These are phyloP conservation scores for Microthlaspi erraticum DNA, from an alignment of 345 rosid species.

Conservation along the genomic window DNA sequence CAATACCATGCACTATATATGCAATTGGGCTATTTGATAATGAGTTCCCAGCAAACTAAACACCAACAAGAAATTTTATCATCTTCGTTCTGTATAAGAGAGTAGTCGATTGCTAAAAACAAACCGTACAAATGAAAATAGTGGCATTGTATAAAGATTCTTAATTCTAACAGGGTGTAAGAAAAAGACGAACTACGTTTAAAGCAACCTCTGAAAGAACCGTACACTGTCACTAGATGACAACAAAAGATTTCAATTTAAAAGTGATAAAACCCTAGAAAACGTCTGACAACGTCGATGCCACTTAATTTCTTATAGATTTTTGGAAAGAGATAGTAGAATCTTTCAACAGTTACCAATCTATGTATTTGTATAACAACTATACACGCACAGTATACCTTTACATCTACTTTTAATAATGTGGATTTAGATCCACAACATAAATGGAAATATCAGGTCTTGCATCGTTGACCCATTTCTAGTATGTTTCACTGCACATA, in stretches of 20 bases:
- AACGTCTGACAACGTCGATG: slow-evolving; percentile 37
- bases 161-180: slow-evolving; percentile 23
- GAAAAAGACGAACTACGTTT: slow-evolving; percentile 48
- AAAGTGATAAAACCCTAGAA: slow-evolving; percentile 45
- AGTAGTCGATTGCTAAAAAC: neutral
- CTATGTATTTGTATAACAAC: slow-evolving; percentile 12
- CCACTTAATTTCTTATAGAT: slow-evolving; percentile 14
- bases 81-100: neutral
- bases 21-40: slow-evolving; percentile 15
- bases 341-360: slow-evolving; percentile 29
- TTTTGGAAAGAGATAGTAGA: slow-evolving; percentile 21
- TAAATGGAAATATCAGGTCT: slow-evolving; percentile 31
- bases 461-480: slow-evolving; percentile 32
- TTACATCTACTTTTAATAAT: slow-evolving; percentile 21
- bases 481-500: slow-evolving; percentile 14
- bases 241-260: slow-evolving; percentile 22
- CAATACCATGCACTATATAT: too few species aligned
- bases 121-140: slow-evolving; percentile 35
- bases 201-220: slow-evolving; percentile 36
- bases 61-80: neutral
- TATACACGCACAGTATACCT: slow-evolving; percentile 12
- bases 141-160: slow-evolving; percentile 12
- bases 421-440: slow-evolving; percentile 30
- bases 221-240: slow-evolving; percentile 46
- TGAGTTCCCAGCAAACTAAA: slow-evolving; percentile 4